A percentile compares a stretch with the other conserved stretches of the same genome.
phyloP scores from a whole-genome alignment of 352 stramenopile genomes.

The Stramenopiles sp. region DNA sequence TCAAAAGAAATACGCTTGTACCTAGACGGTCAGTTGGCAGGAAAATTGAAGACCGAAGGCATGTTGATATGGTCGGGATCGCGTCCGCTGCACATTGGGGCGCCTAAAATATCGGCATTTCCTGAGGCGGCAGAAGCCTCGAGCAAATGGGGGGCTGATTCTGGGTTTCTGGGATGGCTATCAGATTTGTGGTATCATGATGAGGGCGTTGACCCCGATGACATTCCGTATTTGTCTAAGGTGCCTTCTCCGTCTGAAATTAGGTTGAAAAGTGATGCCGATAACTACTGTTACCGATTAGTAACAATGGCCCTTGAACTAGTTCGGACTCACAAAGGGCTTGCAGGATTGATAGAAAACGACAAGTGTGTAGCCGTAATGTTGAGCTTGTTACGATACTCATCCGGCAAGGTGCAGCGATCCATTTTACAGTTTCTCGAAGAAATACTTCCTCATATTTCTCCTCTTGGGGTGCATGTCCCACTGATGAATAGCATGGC shows the following conservation, averaged over 20 bases:
- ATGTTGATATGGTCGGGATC: not conserved
- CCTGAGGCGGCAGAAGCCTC: not conserved
- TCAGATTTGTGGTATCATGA: not conserved
- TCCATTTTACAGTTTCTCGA: not conserved
- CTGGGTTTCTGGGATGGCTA: not conserved
- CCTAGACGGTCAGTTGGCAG: not conserved
- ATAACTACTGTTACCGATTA: not conserved
- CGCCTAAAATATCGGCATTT: not conserved
- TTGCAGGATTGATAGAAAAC: not conserved
- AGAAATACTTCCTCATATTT: not conserved
- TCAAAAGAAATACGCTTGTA: not conserved
- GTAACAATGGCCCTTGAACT: not conserved
- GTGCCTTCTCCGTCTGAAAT: not conserved
- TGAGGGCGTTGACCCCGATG: not conserved
- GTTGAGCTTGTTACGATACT: not conserved
- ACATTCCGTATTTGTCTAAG: not conserved
- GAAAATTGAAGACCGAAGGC: not conserved
- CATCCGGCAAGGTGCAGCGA: not conserved
- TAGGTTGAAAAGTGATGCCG: not conserved
- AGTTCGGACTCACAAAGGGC: not conserved
- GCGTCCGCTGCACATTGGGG: not conserved
- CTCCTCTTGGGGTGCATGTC: not conserved
- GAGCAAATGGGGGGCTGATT: not conserved
- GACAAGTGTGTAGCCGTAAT: not conserved
- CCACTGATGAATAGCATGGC: not conserved